phyloP scores from a whole-genome alignment of 2,329 filamentous ascomycete species.

The Acrodontium crateriforme region DNA sequence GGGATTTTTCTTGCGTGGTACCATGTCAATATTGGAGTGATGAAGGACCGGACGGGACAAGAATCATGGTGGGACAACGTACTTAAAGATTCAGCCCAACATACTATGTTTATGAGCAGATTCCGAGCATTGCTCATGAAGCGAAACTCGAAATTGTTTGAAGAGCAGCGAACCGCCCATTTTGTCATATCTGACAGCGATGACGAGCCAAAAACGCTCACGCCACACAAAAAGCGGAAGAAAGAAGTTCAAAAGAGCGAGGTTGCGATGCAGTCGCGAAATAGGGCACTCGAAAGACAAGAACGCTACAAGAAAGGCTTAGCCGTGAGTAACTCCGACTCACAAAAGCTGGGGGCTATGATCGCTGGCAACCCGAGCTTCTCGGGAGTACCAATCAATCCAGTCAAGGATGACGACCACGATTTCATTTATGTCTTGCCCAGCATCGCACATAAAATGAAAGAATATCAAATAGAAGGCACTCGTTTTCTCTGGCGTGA shows the following conservation, averaged over 20 bases:
- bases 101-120: constrained; percentile 2
- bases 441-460: constrained; percentile 51
- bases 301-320: constrained; percentile 6
- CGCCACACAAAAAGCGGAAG: constrained; percentile 10
- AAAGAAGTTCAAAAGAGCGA: constrained; percentile 7
- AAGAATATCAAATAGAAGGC: constrained; percentile 67
- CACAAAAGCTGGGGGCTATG: constrained; percentile 11
- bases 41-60: not conserved
- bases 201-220: constrained; percentile 4
- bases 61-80: constrained; percentile 1
- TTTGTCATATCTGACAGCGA: constrained; percentile 7
- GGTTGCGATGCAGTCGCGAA: constrained; percentile 8
- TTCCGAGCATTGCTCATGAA: constrained; percentile 6
- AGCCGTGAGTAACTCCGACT: constrained; percentile 9
- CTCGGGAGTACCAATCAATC: constrained; percentile 47
- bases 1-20: constrained; percentile 7
- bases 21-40: constrained; percentile 2
- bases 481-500: constrained; percentile 85
- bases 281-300: constrained; percentile 9
- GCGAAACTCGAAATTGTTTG: constrained; percentile 8
- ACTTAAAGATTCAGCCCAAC: constrained; percentile 1
- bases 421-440: constrained; percentile 51
- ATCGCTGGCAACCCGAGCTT: constrained; percentile 8
- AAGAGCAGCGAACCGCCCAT: not conserved
- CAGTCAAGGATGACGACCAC: constrained; percentile 46